These are phyloP conservation scores for Cordyceps fumosorosea DNA, from an alignment of 2,329 filamentous ascomycete genomes.

Conservation along the genomic window DNA sequence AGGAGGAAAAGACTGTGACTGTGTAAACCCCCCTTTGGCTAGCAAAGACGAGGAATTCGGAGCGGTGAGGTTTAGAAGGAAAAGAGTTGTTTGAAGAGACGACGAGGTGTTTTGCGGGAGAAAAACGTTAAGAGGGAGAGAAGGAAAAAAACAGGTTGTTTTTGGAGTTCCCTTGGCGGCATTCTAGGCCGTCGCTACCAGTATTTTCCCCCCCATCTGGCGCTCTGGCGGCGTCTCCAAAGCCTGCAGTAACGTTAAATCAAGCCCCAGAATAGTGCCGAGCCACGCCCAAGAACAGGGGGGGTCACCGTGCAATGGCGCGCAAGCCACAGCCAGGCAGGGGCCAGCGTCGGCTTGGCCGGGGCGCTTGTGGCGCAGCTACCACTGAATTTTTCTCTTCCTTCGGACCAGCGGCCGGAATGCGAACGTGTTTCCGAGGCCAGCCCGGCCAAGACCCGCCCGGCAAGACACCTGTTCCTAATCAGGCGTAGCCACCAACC, in stretches of 20 bases:
- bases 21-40: slow-evolving; percentile 2
- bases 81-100: background rate
- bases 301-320: background rate
- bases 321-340: background rate
- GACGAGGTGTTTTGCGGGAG: slow-evolving; percentile 13
- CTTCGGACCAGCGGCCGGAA: slow-evolving; percentile 17
- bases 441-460: background rate
- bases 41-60: slow-evolving; percentile 10
- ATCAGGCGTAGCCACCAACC: background rate
- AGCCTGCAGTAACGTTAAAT: slow-evolving; percentile 9
- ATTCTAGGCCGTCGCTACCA: slow-evolving; percentile 1
- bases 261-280: slow-evolving; percentile 9
- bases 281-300: slow-evolving; percentile 1
- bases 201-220: background rate
- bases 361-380: background rate
- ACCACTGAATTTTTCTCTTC: background rate
- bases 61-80: slow-evolving; percentile 10
- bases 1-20: background rate
- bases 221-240: background rate
- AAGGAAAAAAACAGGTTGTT: slow-evolving; percentile 13
- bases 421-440: slow-evolving; percentile 17
- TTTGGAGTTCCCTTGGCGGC: background rate
- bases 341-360: background rate
- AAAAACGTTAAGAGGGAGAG: slow-evolving; percentile 12
- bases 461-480: background rate